Conservation (phyloP, 441 rosid genomes). For the Aleurites moluccanus region DNA sequence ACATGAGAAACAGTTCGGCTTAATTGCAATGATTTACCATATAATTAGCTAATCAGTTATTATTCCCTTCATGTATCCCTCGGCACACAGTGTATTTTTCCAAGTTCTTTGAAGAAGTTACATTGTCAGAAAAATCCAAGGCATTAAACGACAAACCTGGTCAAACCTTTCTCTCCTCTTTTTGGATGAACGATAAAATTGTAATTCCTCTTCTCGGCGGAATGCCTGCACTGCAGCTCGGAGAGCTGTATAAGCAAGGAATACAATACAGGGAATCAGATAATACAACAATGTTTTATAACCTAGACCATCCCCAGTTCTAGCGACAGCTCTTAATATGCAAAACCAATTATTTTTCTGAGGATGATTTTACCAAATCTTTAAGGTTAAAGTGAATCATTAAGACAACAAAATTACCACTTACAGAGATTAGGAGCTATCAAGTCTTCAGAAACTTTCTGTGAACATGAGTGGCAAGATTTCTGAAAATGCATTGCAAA, state of each 20-base stretch:
- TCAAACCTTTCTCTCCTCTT: conserved; percentile 87
- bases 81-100: neutral
- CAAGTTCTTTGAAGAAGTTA: neutral
- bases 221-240: conserved; percentile 88
- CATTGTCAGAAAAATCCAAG: conserved; percentile 3
- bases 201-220: conserved; percentile 72
- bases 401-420: conserved; percentile 30
- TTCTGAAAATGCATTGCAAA: conserved; percentile 51
- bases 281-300: neutral
- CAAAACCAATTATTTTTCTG: neutral
- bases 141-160: conserved; percentile 47
- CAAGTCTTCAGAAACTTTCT: conserved; percentile 61
- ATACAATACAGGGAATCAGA: neutral
- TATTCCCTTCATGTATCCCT: neutral
- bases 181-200: conserved; percentile 58
- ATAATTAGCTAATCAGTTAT: neutral
- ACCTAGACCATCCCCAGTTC: neutral
- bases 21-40: conserved; percentile 2
- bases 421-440: conserved; percentile 80
- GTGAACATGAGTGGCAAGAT: conserved; percentile 72
- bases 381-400: neutral
- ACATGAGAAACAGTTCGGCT: conserved; percentile 9
- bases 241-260: conserved; percentile 49
- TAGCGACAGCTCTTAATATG: neutral
- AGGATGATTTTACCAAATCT: neutral